These are phyloP conservation scores for Erythrophleum fordii DNA, from an alignment of 306 rosid species.

Conservation along the genomic window DNA sequence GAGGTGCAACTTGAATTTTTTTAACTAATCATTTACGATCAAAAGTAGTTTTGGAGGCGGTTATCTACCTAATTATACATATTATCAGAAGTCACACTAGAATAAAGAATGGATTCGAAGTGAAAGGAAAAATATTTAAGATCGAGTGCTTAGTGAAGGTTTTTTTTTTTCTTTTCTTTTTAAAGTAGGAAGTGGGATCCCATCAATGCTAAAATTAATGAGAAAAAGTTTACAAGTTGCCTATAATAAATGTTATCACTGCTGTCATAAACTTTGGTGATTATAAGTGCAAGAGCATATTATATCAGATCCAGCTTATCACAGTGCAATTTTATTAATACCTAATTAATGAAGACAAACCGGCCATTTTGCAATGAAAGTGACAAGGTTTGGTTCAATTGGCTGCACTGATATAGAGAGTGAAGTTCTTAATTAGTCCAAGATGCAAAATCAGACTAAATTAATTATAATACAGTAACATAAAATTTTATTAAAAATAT, in stretches of 20 bases:
- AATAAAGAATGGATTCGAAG: not conserved
- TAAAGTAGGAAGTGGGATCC: not conserved
- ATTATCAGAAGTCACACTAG: too few relatives aligned
- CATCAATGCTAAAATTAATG: not conserved
- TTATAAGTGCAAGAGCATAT: not conserved
- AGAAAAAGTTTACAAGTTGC: not conserved
- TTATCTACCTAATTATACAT: too few relatives aligned
- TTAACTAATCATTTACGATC: too few relatives aligned
- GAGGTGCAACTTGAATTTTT: too few relatives aligned
- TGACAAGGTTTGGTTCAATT: not conserved
- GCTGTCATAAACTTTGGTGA: not conserved
- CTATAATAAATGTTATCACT: not conserved
- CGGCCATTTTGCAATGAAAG: not conserved
- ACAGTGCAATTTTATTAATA: not conserved
- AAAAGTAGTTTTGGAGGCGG: too few relatives aligned
- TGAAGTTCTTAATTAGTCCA: too few relatives aligned
- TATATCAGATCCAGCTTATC: not conserved
- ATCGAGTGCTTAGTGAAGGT: not conserved
- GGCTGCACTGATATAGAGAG: not conserved
- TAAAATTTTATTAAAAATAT: too few relatives aligned
- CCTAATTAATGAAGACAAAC: conserved; percentile 15
- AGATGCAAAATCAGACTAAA: too few relatives aligned
- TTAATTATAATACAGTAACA: too few relatives aligned
- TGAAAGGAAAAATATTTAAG: not conserved
- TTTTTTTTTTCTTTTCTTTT: not conserved